phyloP scores from a whole-genome alignment of 1,139 yeast genomes.

The Spathaspora sp. region DNA sequence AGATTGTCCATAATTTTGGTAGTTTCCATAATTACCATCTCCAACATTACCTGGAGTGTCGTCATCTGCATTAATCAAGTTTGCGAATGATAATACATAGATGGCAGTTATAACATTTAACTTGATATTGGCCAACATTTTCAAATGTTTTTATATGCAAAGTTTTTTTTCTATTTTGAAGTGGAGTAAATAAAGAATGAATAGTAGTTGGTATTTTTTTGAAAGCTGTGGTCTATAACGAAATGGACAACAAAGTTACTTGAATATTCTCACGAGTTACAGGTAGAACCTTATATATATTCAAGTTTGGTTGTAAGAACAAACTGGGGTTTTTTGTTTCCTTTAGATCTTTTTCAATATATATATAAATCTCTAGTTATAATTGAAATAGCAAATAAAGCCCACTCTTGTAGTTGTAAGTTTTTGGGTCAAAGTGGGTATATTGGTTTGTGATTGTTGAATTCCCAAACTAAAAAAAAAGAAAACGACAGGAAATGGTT shows the following conservation, averaged over 20 bases:
- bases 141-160: not conserved
- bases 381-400: not conserved
- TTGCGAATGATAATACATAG: conserved; percentile 10
- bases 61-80: conserved; percentile 5
- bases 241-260: not conserved
- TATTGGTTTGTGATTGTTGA: not conserved
- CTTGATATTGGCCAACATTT: conserved; percentile 10
- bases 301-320: not conserved
- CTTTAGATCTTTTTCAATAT: not conserved
- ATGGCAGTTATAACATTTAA: conserved; percentile 12
- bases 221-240: not conserved
- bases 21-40: no score
- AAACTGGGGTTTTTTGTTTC: not conserved
- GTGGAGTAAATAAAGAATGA: conserved; percentile 9
- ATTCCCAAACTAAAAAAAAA: not conserved
- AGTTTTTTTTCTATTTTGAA: not conserved
- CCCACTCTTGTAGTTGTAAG: not conserved
- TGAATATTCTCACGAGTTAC: not conserved
- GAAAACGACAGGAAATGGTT: not conserved
- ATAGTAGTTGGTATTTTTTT: conserved; percentile 10
- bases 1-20: not conserved
- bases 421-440: no score
- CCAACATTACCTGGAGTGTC: not conserved
- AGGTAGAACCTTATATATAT: not conserved
- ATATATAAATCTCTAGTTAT: not conserved